Evolutionary conservation across 1,284 basidiomycete genomes (phyloP).

Genomic region (Peniophora sp.): DNA sequence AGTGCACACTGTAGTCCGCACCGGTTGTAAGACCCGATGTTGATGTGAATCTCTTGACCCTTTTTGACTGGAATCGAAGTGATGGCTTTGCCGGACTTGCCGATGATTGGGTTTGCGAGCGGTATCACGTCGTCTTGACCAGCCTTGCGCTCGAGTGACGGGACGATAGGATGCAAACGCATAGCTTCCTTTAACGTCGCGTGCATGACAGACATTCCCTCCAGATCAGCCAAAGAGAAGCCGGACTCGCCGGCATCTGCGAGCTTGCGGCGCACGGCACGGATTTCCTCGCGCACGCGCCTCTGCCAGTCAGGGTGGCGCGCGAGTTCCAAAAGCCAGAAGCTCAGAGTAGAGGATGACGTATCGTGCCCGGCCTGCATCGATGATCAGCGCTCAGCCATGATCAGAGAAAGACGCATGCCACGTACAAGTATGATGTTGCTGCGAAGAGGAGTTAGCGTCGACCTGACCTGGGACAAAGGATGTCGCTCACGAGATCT

Average conservation of each 20-base stretch:
- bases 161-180: not conserved
- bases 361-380: constrained; percentile 19
- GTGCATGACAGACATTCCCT: constrained; percentile 19
- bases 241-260: constrained; percentile 17
- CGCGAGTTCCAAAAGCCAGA: constrained; percentile 20
- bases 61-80: constrained; percentile 24
- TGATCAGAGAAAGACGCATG: not conserved
- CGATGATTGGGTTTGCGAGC: constrained; percentile 27
- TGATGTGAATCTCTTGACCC: constrained; percentile 24
- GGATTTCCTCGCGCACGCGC: constrained; percentile 15
- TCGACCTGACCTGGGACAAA: too few species aligned
- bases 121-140: constrained; percentile 36
- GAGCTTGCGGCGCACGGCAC: constrained; percentile 6
- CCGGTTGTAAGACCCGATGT: constrained; percentile 12
- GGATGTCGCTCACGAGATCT: constrained; percentile 13
- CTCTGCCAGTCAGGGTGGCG: constrained; percentile 17
- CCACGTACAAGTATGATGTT: too few species aligned
- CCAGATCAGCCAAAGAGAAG: constrained; percentile 21
- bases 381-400: not conserved
- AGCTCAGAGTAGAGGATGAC: constrained; percentile 16
- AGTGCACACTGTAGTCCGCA: too few species aligned
- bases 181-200: too few species aligned
- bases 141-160: constrained; percentile 1
- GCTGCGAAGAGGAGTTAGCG: too few species aligned
- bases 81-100: constrained; percentile 22